Evolutionary conservation across 1,284 basidiomycete species (phyloP).

Genomic region (Leccinum subrobustum): DNA sequence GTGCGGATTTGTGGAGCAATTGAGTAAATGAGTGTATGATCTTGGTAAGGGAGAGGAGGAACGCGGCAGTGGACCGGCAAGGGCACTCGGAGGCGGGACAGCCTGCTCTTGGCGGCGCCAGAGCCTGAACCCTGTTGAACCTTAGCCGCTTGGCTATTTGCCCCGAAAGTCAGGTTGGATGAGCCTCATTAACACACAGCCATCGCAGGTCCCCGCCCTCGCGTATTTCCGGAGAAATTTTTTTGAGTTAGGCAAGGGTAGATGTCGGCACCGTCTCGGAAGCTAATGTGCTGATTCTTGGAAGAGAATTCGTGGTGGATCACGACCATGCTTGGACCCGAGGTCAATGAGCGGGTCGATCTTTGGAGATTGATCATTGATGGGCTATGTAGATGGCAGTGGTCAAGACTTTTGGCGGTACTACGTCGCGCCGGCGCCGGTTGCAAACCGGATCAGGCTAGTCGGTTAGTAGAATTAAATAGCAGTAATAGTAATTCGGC

Average conservation of each 20-base stretch:
- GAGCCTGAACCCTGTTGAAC: no score
- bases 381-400: background rate
- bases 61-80: slow-evolving; percentile 7
- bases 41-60: slow-evolving; percentile 21
- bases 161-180: slow-evolving; percentile 31
- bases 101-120: background rate
- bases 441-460: background rate
- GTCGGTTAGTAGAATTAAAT: background rate
- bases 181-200: slow-evolving; percentile 39
- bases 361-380: background rate
- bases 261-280: slow-evolving; percentile 13
- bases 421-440: background rate
- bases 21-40: slow-evolving; percentile 31
- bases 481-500: slow-evolving; percentile 21
- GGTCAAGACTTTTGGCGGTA: background rate
- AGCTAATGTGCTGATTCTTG: background rate
- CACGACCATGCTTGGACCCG: slow-evolving; percentile 1
- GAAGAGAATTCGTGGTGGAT: slow-evolving; percentile 4
- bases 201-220: slow-evolving; percentile 38
- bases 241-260: slow-evolving; percentile 27
- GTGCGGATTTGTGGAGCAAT: slow-evolving; percentile 17
- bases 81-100: slow-evolving; percentile 27
- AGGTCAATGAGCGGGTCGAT: slow-evolving; percentile 3
- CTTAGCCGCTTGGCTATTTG: background rate
- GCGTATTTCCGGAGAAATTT: slow-evolving; percentile 39